phyloP scores from a whole-genome alignment of 805 yeast genomes.

The Candida yuanshanica region DNA sequence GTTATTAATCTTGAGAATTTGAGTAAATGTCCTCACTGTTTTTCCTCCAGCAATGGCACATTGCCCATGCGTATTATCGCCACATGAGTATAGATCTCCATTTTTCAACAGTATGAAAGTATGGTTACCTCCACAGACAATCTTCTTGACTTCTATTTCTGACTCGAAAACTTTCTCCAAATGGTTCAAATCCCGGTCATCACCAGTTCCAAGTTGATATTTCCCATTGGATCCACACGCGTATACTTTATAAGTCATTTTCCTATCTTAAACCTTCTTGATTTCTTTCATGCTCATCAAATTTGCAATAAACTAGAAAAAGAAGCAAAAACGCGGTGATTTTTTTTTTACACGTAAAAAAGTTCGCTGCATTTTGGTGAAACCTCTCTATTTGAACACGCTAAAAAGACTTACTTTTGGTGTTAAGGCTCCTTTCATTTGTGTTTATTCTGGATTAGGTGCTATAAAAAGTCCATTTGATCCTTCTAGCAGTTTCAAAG shows the following conservation, averaged over 20 bases:
- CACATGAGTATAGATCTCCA: slow-evolving; percentile 53
- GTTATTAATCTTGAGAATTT: slow-evolving; percentile 17
- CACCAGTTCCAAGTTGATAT: slow-evolving; percentile 62
- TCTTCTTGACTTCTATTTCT: slow-evolving; percentile 29
- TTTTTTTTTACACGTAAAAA: not conserved
- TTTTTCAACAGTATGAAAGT: slow-evolving; percentile 50
- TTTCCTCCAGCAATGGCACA: slow-evolving; percentile 30
- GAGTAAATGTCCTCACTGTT: slow-evolving; percentile 13
- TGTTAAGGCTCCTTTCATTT: too few species aligned
- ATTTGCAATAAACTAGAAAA: not conserved
- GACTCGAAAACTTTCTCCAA: slow-evolving; percentile 17
- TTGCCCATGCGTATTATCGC: slow-evolving; percentile 55
- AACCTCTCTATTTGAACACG: not conserved
- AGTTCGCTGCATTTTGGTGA: not conserved
- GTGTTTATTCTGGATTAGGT: too few species aligned
- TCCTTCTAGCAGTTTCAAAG: too few species aligned
- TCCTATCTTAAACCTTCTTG: not conserved
- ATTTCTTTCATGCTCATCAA: not conserved
- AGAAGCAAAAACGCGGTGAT: not conserved
- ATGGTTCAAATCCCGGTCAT: slow-evolving; percentile 42
- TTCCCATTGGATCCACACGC: slow-evolving; percentile 85
- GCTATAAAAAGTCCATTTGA: too few species aligned
- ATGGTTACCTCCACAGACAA: slow-evolving; percentile 86
- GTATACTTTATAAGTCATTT: slow-evolving; percentile 27
- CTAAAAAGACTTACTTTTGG: too few species aligned